Evolutionary conservation across 805 yeast genomes (phyloP), one percentile per base, ranked within the genome.

Genomic region (Pichia californica): DNA sequence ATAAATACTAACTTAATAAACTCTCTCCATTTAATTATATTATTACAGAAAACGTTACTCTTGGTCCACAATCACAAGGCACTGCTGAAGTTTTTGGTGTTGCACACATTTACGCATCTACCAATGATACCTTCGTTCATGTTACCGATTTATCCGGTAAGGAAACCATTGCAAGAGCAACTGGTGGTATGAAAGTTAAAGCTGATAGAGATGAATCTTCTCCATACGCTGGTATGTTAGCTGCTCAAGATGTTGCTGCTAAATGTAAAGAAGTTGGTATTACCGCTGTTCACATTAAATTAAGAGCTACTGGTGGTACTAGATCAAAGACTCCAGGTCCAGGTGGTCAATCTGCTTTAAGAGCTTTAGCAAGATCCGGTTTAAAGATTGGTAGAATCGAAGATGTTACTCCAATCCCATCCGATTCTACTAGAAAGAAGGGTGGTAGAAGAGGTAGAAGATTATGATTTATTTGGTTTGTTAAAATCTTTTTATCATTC

Each of bases 361-460:
- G 99, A 84, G 96, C 98, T 70, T 76, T 91, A 68, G 98, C 99
- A 67, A 89, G 99, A 83, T 88, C 98, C 60, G 99, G 99, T 73
- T 81, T 93, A 76, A 89, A 95, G 83, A 93, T 93, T 61, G 99
- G 99, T 67, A 88, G 99, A 78, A 93, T 93, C 64, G 99, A 94
- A 81, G 99, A 93, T 74, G 99, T 93, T 62, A 93, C 99, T 63
- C 99, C 99, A 74, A 89, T 93, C 66, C 99, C 99, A 74, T 93
- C 99, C 62, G 99, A 93, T 77, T 89, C 98, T 67, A 94, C 99
- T 74, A 93, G 99, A 85, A 87, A 91, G 88, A 94, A 93, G 95
- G 99, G 99, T 88, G 99, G 99, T 87, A 93, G 99, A 82, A 89
- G 99, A 83, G 99, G 99, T 91, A 91, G 99, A 84, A 88, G 99